phyloP scores from a whole-genome alignment of 345 rosid species.

The Cardamine occulta region DNA sequence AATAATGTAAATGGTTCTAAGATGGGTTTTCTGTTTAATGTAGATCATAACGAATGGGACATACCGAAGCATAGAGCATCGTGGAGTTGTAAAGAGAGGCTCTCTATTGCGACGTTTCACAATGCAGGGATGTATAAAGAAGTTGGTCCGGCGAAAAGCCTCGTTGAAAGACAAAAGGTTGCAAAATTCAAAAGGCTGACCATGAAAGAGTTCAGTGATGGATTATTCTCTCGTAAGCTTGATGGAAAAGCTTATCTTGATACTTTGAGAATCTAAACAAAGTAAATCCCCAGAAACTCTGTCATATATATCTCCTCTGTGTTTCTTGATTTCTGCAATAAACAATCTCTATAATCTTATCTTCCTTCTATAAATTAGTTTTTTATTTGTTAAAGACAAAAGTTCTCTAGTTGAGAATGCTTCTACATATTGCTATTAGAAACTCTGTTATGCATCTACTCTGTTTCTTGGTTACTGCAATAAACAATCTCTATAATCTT shows the following conservation, averaged over 20 bases:
- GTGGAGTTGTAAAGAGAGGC: constrained; percentile 51
- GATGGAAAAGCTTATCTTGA: constrained; percentile 46
- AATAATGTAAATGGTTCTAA: not conserved
- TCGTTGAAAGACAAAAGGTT: constrained; percentile 34
- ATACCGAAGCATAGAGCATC: constrained; percentile 50
- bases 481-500: constrained; percentile 4
- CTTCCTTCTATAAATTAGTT: constrained; percentile 12
- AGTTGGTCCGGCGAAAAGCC: constrained; percentile 44
- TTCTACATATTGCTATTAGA: constrained; percentile 11
- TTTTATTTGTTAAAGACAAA: not conserved
- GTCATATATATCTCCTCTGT: not conserved
- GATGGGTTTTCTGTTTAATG: not conserved
- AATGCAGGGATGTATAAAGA: constrained; percentile 34
- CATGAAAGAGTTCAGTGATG: constrained; percentile 28
- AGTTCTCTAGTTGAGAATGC: constrained; percentile 13
- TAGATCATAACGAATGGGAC: constrained; percentile 52
- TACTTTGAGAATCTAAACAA: constrained; percentile 33
- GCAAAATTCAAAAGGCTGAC: constrained; percentile 37
- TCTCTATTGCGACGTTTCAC: constrained; percentile 47
- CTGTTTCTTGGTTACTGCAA: not conserved
- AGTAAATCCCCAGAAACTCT: not conserved
- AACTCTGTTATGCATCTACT: not conserved
- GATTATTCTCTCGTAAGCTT: constrained; percentile 31
- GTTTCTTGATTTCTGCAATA: not conserved
- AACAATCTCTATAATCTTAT: not conserved